These are phyloP conservation scores for Xylariaceae sp. DNA, from an alignment of 2,329 filamentous ascomycete species.

Conservation along the genomic window DNA sequence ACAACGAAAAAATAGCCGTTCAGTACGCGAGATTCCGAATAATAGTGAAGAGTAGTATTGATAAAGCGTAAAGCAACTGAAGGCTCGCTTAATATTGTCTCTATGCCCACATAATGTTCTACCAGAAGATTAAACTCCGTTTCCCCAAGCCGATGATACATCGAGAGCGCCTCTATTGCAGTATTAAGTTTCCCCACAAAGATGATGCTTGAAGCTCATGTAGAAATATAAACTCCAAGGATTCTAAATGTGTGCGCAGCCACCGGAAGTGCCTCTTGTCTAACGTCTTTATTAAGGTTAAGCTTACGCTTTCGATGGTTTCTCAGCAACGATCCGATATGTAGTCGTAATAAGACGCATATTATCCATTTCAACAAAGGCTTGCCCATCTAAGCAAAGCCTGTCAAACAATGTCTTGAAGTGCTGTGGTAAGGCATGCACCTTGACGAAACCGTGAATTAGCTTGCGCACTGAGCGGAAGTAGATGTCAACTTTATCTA, in stretches of 20 bases:
- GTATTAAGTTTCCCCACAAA: not conserved
- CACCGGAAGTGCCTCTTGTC: not conserved
- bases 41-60: not conserved
- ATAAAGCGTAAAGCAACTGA: constrained; percentile 16
- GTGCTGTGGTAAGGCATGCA: constrained; percentile 54
- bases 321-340: constrained; percentile 58
- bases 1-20: not conserved
- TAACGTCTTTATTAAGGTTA: not conserved
- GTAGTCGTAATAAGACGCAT: constrained; percentile 59
- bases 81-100: constrained; percentile 6
- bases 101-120: constrained; percentile 9
- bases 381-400: constrained; percentile 58
- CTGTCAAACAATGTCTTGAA: constrained; percentile 61
- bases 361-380: constrained; percentile 61
- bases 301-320: constrained; percentile 32
- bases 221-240: not conserved
- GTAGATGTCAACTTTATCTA: constrained; percentile 60
- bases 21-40: not conserved
- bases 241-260: too few species aligned
- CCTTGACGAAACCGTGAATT: constrained; percentile 54
- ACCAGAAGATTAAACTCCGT: constrained; percentile 18
- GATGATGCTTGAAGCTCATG: not conserved
- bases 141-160: constrained; percentile 7
- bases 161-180: constrained; percentile 12
- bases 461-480: constrained; percentile 57